These are phyloP conservation scores for Metschnikowia vanudenii DNA, from an alignment of 805 yeast species.

Conservation along the genomic window DNA sequence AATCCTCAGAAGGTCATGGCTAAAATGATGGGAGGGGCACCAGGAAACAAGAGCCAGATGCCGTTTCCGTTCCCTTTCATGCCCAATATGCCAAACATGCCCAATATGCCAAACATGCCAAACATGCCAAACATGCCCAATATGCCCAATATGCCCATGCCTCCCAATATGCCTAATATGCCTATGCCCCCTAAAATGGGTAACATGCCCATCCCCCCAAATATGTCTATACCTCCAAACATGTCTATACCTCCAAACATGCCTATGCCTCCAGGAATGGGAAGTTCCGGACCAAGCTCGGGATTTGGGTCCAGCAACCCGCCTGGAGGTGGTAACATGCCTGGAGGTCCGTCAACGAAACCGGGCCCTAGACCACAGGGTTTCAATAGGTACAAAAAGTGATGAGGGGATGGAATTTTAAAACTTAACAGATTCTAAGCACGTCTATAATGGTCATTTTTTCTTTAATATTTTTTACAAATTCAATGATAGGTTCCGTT, in stretches of 20 bases:
- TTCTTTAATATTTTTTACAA: background rate
- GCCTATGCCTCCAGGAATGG: constrained; percentile 20
- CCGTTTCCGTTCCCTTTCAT: constrained; percentile 24
- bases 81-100: constrained; percentile 26
- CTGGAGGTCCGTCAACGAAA: background rate
- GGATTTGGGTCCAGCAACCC: background rate
- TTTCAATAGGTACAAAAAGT: constrained; percentile 5
- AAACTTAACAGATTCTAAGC: background rate
- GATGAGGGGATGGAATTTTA: background rate
- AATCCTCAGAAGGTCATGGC: constrained; percentile 79
- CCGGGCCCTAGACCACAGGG: constrained; percentile 6
- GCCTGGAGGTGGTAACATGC: background rate
- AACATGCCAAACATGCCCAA: constrained; percentile 24
- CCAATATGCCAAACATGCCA: constrained; percentile 17
- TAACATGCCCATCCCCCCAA: constrained; percentile 16
- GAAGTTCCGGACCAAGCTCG: background rate
- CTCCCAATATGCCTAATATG: constrained; percentile 22
- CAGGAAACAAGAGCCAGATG: constrained; percentile 15
- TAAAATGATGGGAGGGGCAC: constrained; percentile 47
- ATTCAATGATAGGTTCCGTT: background rate
- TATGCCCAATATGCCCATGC: constrained; percentile 16
- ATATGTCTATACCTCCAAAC: constrained; percentile 19
- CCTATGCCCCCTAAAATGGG: constrained; percentile 19
- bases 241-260: constrained; percentile 21
- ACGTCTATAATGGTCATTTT: background rate